Evolutionary conservation across 2,329 filamentous ascomycete genomes (phyloP).

Genomic region (Cytospora piceae): DNA sequence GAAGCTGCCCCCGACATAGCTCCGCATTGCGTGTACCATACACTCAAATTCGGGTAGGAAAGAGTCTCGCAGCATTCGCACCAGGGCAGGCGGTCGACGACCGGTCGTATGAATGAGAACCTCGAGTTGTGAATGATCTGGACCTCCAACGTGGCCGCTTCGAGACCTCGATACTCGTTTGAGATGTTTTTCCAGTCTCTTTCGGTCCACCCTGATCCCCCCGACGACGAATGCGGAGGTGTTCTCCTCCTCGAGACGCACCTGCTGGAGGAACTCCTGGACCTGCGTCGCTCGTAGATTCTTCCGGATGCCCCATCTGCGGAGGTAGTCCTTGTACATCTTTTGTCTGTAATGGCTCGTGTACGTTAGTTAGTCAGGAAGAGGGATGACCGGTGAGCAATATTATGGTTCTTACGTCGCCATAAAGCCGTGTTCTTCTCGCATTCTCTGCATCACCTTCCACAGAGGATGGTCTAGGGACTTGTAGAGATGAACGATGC

Average conservation of each 20-base stretch:
- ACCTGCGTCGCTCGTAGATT: constrained; percentile 19
- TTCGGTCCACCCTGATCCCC: constrained; percentile 13
- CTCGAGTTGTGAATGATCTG: not conserved
- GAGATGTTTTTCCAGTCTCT: constrained; percentile 9
- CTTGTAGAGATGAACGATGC: constrained; percentile 35
- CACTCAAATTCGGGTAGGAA: constrained; percentile 1
- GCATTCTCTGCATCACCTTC: constrained; percentile 35
- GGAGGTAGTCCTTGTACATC: constrained; percentile 23
- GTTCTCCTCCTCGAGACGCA: constrained; percentile 1
- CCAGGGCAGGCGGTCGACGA: not conserved
- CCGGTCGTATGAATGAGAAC: not conserved
- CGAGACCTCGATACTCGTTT: constrained; percentile 3
- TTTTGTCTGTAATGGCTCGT: constrained; percentile 1
- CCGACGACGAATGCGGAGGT: not conserved
- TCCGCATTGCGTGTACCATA: constrained; percentile 8
- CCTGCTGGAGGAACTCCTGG: constrained; percentile 15
- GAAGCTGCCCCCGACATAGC: constrained; percentile 20
- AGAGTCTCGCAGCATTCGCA: not conserved
- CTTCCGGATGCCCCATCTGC: constrained; percentile 22
- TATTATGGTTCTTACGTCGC: constrained; percentile 31
- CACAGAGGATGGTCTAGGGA: constrained; percentile 28
- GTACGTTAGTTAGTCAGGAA: constrained; percentile 4
- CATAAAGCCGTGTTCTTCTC: constrained; percentile 29
- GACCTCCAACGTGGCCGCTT: not conserved
- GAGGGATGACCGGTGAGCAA: not conserved